Base-by-base conservation (phyloP, 2,329 filamentous ascomycete species). In the Rutstroemia sp. region DNA sequence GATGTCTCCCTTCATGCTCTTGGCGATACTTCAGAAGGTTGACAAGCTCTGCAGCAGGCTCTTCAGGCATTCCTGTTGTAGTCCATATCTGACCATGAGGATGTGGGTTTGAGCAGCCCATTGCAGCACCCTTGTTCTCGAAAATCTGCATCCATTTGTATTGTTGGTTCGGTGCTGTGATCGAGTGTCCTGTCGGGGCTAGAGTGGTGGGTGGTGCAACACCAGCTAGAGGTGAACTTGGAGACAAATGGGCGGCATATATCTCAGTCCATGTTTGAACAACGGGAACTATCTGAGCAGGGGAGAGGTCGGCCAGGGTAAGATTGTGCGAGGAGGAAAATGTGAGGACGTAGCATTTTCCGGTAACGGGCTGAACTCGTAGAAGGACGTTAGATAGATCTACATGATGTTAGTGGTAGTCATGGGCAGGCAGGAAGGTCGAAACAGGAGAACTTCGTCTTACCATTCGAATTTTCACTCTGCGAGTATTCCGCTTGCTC, bases 81-180 rank as follows among this genome's bases (percentile, higher is more conserved):
- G 90, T 94, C 94, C 94, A 99, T 61, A 96, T 80, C 72, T 99
- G 94, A 58, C 94, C 92, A 73, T 99, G 94, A 0, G 94, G 94
- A 71, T 99, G 94, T 0, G 94, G 94, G 71, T 99, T 99, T 1
- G 92, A 97, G 77, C 94, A 99, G 52, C 94, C 94, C 94, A 99
- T 99, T 10, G 92, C 90, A 1, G 88, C 85, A 52, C 94, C 94
- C 74, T 99, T 99, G 77, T 99, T 99, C 75, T 99, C 94, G 61
- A 99, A 99, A 62, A 99, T 97, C 71, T 99, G 94, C 92, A 99
- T 96, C 74, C 95, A 97, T 54, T 88, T 83, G 66, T 95, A 90
- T 72, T 95, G 90, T 53, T 88, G 81, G 52, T 79, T 83, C 4
- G 90, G 86, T 27, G 74, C 73, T 21, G 74, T 70, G 12, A 75